These are phyloP conservation scores for Martensiomyces pterosporus DNA, from an alignment of 192 early-diverging fungal genomes.

Conservation along the genomic window DNA sequence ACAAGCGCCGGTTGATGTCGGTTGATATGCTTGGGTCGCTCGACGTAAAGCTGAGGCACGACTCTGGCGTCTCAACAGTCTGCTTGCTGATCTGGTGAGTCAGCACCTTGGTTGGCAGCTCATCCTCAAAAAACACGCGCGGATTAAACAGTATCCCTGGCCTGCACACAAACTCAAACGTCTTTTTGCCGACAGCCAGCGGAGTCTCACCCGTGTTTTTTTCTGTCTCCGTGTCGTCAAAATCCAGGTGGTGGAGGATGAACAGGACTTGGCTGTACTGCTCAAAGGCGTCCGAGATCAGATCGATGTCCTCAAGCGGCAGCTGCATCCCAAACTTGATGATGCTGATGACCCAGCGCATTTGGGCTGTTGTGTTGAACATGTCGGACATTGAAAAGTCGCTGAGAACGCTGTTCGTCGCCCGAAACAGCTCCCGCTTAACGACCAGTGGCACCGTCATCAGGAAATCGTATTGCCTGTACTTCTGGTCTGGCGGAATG, in stretches of 20 bases:
- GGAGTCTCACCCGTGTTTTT: not conserved
- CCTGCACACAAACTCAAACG: slow-evolving; percentile 20
- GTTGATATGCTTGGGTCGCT: no score
- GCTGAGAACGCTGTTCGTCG: slow-evolving; percentile 15
- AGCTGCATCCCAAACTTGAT: slow-evolving; percentile 44
- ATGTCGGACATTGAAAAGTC: slow-evolving; percentile 15
- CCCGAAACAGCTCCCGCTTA: slow-evolving; percentile 33
- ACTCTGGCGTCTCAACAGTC: slow-evolving; percentile 7
- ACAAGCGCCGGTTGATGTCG: no score
- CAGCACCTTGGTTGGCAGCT: slow-evolving; percentile 25
- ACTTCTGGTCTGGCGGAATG: not conserved
- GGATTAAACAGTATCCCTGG: slow-evolving; percentile 43
- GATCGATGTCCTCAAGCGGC: slow-evolving; percentile 26
- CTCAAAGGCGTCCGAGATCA: slow-evolving; percentile 26
- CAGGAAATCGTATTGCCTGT: slow-evolving; percentile 20
- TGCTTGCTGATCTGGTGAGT: slow-evolving; percentile 6
- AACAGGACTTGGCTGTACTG: slow-evolving; percentile 36
- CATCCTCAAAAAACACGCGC: slow-evolving; percentile 32
- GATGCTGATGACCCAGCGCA: slow-evolving; percentile 36
- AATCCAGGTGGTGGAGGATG: slow-evolving; percentile 9
- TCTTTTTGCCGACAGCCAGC: not conserved
- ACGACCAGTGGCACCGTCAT: slow-evolving; percentile 21
- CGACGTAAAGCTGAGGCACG: slow-evolving; percentile 9
- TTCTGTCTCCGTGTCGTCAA: not conserved
- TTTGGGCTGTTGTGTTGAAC: slow-evolving; percentile 22